Evolutionary conservation across 163 green algal genomes (phyloP).

Genomic region (Scenedesmus sp.): DNA sequence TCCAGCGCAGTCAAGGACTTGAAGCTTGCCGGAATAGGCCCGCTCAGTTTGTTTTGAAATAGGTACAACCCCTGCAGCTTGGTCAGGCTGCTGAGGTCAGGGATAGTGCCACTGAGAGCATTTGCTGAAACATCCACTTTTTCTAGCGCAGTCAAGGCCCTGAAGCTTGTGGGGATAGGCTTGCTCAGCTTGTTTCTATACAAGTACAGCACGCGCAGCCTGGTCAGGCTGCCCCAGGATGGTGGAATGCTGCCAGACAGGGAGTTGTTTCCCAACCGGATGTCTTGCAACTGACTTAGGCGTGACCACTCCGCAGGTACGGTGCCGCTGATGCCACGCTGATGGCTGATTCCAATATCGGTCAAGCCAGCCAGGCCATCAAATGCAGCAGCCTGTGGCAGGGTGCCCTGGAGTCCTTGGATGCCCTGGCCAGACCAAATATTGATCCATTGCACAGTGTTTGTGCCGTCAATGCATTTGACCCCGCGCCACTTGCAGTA

Average conservation of each 20-base stretch:
- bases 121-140: no score
- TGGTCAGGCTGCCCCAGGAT: neutral
- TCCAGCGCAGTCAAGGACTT: neutral
- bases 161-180: neutral
- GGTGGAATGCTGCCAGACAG: neutral
- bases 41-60: neutral
- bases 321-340: neutral
- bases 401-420: neutral
- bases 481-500: conserved; percentile 11
- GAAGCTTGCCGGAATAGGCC: neutral
- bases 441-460: no score
- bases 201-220: no score
- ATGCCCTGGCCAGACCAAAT: no score
- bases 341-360: neutral
- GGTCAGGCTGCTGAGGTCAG: no score
- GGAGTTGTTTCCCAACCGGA: neutral
- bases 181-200: neutral
- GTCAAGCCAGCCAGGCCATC: neutral
- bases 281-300: neutral
- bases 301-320: neutral
- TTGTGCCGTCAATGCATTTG: neutral
- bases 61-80: neutral
- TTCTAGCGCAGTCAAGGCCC: neutral
- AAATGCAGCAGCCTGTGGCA: neutral
- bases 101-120: neutral